Conservation (phyloP, 768 basidiomycete species). For the Rhizopogon salebrosus region DNA sequence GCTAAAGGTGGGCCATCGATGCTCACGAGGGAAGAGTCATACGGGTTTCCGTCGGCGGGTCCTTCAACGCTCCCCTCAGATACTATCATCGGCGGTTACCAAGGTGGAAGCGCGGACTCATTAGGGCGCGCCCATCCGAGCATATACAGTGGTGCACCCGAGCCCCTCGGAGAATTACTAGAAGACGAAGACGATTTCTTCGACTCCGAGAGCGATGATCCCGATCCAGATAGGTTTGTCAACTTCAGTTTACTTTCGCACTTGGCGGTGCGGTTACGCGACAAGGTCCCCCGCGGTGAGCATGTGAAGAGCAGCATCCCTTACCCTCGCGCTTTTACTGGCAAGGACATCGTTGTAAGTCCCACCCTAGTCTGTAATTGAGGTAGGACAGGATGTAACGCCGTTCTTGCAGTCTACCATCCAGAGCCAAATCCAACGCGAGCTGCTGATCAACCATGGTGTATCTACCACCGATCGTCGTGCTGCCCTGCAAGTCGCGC, state of each 20-base stretch:
- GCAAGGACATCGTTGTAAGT: conserved; percentile 89
- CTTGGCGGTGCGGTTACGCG: conserved; percentile 82
- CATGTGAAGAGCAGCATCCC: conserved; percentile 93
- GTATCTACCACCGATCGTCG: conserved; percentile 74
- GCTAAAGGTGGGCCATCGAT: conserved; percentile 11
- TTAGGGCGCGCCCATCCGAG: conserved; percentile 17
- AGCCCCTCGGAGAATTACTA: conserved; percentile 12
- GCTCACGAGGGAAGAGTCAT: conserved; percentile 12
- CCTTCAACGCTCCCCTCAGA: conserved; percentile 18
- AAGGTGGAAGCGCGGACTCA: conserved; percentile 20
- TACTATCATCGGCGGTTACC: conserved; percentile 14
- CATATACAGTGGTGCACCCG: conserved; percentile 14
- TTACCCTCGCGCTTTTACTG: conserved; percentile 88
- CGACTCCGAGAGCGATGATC: conserved; percentile 50
- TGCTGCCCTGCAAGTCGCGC: conserved; percentile 81
- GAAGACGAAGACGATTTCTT: conserved; percentile 24
- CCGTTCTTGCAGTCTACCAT: conserved; percentile 65
- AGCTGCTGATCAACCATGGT: conserved; percentile 71
- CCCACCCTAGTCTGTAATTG: neutral
- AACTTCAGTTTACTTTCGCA: conserved; percentile 86
- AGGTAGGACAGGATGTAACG: neutral
- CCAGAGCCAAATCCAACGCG: conserved; percentile 80
- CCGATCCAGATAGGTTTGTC: conserved; percentile 72
- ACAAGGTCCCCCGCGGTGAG: conserved; percentile 80
- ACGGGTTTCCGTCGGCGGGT: conserved; percentile 14